Base-by-base conservation (phyloP, 176 grass and related monocot species). In the Bromus sterilis region DNA sequence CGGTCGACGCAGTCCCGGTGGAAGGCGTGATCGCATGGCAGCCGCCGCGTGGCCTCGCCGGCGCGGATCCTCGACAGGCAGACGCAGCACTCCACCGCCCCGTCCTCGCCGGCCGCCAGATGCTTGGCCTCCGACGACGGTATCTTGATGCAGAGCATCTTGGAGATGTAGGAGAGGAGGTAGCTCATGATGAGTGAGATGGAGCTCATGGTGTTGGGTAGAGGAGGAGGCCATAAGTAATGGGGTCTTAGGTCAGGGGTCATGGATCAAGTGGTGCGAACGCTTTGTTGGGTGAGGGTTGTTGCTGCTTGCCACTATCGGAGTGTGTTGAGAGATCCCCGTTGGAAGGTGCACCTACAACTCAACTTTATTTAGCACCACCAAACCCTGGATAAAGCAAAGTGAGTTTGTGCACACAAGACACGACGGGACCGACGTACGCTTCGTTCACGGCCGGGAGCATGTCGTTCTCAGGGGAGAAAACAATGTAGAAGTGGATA, bases 1-100 rank as follows among this genome's bases (percentile, higher is more conserved):
- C 73, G 80, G 60, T 94, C 86, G 10, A 94, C 78, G 61, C 92
- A 94, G 13, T 89, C 89, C n/a, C 77, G 89, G 73, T 94, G 92
- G 79, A 94, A 94, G 6, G 72, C 32, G 75, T 94, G 92, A n/a
- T 13, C 77, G 44, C 92, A 94, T 0, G 92, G 92, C 21, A 94
- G 89, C 41, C 90, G 83, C 12, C 76, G 53, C 20, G 69, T 87
- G 15, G 63, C 87, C 59, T 94, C 92, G 5, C 49, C 66, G 32
- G 76, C 49, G 3, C 79, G 74, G 28, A 91, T 67, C 55, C 34
- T 82, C 15, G 89, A 89, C 26, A 91, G 75, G 60, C 92, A 94
- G 8, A 91, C 92, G 73, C 89, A 86, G 72, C 92, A 94, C 81
- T 91, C 86, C 12, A 2, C 80, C 46, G 9, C 37, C 61, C 7